These are phyloP conservation scores for Melanomma pulvis-pyrius DNA, from an alignment of 495 filamentous ascomycete genomes.

Conservation along the genomic window DNA sequence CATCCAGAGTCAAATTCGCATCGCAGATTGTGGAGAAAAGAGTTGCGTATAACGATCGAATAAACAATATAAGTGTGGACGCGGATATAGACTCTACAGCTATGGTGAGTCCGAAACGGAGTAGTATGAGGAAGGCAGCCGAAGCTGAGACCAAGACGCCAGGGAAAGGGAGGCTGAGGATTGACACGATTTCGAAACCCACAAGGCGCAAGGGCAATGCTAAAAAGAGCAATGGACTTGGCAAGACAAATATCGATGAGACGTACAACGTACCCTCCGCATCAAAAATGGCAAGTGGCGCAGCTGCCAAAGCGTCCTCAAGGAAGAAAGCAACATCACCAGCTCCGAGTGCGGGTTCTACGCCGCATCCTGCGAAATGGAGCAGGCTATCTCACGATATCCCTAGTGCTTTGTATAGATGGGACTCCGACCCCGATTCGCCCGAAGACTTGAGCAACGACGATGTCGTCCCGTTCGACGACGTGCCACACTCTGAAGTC, in stretches of 20 bases:
- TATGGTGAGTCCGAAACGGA: constrained; percentile 11
- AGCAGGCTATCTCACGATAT: neutral
- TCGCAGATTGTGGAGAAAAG: constrained; percentile 15
- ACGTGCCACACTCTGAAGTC: neutral
- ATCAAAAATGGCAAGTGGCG: neutral
- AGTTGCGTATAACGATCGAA: constrained; percentile 22
- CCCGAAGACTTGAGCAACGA: neutral
- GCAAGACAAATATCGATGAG: neutral
- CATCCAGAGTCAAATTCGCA: constrained; percentile 24
- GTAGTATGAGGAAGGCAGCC: constrained; percentile 13
- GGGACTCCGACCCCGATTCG: no score
- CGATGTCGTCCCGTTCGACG: neutral
- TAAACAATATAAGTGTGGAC: constrained; percentile 6
- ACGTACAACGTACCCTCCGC: neutral
- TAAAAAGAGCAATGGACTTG: neutral
- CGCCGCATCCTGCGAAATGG: neutral
- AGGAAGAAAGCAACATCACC: neutral
- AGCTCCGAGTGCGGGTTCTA: neutral
- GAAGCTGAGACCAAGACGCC: neutral
- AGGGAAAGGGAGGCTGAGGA: neutral
- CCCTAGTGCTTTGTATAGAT: no score
- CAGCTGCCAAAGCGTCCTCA: neutral
- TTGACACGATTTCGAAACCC: neutral
- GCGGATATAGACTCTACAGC: constrained; percentile 13
- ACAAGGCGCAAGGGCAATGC: neutral